Conservation (phyloP, 2,329 filamentous ascomycete species). For the Alternaria rosae region DNA sequence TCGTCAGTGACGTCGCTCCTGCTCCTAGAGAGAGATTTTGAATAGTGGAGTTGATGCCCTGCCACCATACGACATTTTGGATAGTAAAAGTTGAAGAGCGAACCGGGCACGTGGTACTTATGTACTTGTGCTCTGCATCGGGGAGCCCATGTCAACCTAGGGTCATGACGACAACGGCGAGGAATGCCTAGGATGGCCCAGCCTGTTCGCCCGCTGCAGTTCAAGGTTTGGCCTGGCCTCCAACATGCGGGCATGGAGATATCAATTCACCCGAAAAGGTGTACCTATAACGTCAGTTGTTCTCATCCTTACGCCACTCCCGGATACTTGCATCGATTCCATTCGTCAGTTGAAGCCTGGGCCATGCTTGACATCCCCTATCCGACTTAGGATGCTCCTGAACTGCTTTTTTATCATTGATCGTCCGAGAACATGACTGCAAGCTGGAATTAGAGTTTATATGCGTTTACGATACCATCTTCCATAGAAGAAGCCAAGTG, state of each 20-base stretch:
- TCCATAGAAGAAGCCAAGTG: neutral
- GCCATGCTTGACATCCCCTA: neutral
- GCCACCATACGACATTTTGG: neutral
- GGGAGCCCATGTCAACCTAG: neutral
- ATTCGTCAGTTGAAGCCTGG: neutral
- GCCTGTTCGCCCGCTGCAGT: neutral
- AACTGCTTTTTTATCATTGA: neutral
- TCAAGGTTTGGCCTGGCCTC: neutral
- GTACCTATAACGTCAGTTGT: neutral
- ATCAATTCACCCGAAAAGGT: neutral
- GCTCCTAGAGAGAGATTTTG: neutral
- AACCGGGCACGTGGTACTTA: neutral
- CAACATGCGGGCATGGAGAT: neutral
- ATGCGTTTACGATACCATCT: neutral
- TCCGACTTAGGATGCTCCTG: neutral
- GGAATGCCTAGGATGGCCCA: neutral
- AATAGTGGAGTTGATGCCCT: neutral
- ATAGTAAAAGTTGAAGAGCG: neutral
- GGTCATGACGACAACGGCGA: neutral
- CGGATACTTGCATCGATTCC: neutral
- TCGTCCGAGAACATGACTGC: neutral
- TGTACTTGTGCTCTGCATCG: neutral
- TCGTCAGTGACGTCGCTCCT: neutral
- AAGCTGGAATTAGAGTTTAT: neutral
- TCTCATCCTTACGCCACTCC: neutral